phyloP scores from a whole-genome alignment of 352 stramenopile genomes.

The Phytopythium helicoides region DNA sequence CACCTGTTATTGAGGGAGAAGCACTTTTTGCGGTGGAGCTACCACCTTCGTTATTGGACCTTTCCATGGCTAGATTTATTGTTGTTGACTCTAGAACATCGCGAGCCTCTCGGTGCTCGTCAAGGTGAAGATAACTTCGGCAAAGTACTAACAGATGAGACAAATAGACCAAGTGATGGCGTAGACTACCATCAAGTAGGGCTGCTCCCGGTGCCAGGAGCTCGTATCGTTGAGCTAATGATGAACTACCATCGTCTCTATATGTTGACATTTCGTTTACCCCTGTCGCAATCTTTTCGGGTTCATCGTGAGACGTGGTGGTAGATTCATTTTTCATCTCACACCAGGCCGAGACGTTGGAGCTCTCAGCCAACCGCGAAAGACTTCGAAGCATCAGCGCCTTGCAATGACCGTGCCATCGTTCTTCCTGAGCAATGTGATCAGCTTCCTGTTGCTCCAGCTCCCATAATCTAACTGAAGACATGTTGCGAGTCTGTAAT shows the following conservation, averaged over 20 bases:
- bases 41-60: neutral
- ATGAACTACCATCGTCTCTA: too few relatives aligned
- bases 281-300: too few relatives aligned
- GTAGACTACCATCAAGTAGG: constrained; percentile 27
- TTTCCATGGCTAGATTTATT: neutral
- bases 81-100: constrained; percentile 30
- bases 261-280: too few relatives aligned
- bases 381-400: constrained; percentile 32
- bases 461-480: constrained; percentile 26
- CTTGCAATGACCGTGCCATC: constrained; percentile 49
- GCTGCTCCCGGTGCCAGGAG: constrained; percentile 22
- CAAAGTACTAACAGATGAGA: constrained; percentile 35
- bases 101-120: constrained; percentile 29
- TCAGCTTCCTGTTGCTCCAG: constrained; percentile 28
- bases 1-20: neutral
- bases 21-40: too few relatives aligned
- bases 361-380: constrained; percentile 10
- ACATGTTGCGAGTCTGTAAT: constrained; percentile 37
- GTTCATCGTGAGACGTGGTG: too few relatives aligned
- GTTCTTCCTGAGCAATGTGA: constrained; percentile 34
- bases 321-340: neutral
- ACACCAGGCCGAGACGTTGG: constrained; percentile 25
- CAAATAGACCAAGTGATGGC: constrained; percentile 32
- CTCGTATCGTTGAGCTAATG: constrained; percentile 14
- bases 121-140: constrained; percentile 41